phyloP scores from a whole-genome alignment of 2,329 filamentous ascomycete species.

The Stagonosporopsis rhizophila region DNA sequence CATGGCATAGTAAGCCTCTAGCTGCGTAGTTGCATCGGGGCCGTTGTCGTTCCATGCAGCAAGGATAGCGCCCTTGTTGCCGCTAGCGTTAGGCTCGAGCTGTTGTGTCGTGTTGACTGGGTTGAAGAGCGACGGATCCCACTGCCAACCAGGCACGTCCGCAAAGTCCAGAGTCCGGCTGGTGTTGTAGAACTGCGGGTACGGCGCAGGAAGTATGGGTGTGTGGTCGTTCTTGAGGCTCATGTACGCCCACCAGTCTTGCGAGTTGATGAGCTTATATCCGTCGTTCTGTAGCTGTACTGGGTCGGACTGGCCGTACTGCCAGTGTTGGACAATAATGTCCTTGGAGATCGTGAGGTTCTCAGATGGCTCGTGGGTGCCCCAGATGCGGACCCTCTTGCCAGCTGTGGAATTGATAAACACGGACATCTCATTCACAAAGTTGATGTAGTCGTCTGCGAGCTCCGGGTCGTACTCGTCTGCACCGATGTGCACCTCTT shows the following conservation, averaged over 20 bases:
- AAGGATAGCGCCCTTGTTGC: constrained; percentile 46
- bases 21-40: constrained; percentile 56
- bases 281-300: constrained; percentile 48
- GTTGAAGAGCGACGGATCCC: constrained; percentile 56
- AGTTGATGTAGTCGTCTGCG: constrained; percentile 48
- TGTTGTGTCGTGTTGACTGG: constrained; percentile 53
- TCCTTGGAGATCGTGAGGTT: constrained; percentile 50
- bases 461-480: constrained; percentile 48
- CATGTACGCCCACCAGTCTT: constrained; percentile 64
- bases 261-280: constrained; percentile 55
- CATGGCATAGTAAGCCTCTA: constrained; percentile 58
- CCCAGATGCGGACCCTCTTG: constrained; percentile 48
- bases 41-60: constrained; percentile 61
- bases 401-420: constrained; percentile 42
- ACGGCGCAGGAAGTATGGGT: constrained; percentile 55
- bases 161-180: constrained; percentile 57
- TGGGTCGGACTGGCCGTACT: constrained; percentile 58
- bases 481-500: constrained; percentile 49
- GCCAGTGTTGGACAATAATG: constrained; percentile 58
- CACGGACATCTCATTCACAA: constrained; percentile 47
- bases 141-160: constrained; percentile 52
- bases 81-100: constrained; percentile 38
- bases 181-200: constrained; percentile 57
- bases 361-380: constrained; percentile 55
- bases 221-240: constrained; percentile 61